Conservation (phyloP, 768 basidiomycete species). For the Xanthoconium stramineum region DNA sequence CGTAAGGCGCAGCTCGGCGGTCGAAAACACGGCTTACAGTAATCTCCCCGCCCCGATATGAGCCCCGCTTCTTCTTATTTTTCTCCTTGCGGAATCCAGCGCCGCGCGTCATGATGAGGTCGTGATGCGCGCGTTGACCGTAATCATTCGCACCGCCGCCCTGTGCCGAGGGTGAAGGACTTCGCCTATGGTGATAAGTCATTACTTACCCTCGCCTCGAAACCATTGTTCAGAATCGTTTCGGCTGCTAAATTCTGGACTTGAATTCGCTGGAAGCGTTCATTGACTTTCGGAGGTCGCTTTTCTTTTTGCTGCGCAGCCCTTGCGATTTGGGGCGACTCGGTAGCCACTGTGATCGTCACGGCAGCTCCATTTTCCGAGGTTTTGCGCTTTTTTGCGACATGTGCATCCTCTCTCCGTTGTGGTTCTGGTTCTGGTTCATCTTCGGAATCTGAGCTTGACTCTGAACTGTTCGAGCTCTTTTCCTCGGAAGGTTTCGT, state of each 20-base stretch:
- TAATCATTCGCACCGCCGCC: constrained; percentile 75
- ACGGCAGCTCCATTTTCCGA: constrained; percentile 50
- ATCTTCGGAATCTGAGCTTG: constrained; percentile 27
- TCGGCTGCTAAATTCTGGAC: constrained; percentile 47
- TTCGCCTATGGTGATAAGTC: background rate
- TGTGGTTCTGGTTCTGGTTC: background rate
- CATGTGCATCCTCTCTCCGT: constrained; percentile 20
- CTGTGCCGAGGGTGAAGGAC: constrained; percentile 32
- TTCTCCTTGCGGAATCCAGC: constrained; percentile 98
- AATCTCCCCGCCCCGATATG: constrained; percentile 92
- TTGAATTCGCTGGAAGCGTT: constrained; percentile 81
- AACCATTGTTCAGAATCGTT: constrained; percentile 64
- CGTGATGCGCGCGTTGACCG: constrained; percentile 77
- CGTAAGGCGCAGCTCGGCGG: background rate
- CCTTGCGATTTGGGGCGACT: background rate
- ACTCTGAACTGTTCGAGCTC: constrained; percentile 9
- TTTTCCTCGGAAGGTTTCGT: background rate
- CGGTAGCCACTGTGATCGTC: constrained; percentile 39
- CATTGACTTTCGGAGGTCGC: constrained; percentile 41
- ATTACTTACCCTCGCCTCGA: constrained; percentile 67
- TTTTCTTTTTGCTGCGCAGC: constrained; percentile 14
- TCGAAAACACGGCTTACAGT: constrained; percentile 52
- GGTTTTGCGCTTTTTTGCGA: constrained; percentile 61
- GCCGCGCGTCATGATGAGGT: constrained; percentile 90
- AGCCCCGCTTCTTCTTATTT: constrained; percentile 98